A percentile compares a stretch with the other conserved stretches of the same genome.
These are phyloP conservation scores for Ceratocystis cubensis DNA, from an alignment of 2,329 filamentous ascomycete species.

Conservation along the genomic window DNA sequence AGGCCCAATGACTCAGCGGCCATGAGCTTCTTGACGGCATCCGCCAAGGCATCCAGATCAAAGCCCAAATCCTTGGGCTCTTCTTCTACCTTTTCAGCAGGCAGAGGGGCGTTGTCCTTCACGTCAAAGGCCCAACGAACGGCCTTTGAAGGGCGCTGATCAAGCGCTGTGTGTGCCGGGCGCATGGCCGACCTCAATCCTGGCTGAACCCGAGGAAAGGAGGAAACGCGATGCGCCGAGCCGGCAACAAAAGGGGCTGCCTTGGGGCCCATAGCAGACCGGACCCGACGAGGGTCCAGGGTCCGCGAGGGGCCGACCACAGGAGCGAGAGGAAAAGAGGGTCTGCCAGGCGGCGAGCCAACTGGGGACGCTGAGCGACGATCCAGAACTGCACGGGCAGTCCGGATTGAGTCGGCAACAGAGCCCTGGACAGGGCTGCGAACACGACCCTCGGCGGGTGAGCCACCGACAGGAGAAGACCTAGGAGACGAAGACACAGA, in stretches of 20 bases:
- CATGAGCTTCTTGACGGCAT: not conserved
- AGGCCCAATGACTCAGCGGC: not conserved
- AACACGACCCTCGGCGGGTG: not conserved
- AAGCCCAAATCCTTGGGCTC: not conserved
- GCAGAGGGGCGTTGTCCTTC: too few species aligned
- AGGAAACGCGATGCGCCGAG: too few species aligned
- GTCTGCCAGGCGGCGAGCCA: not conserved
- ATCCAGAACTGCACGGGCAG: not conserved
- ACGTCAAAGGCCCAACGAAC: too few species aligned
- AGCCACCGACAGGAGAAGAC: not conserved
- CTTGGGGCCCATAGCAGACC: not conserved
- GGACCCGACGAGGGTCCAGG: not conserved
- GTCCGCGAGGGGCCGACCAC: not conserved
- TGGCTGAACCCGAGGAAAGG: too few species aligned
- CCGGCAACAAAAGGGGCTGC: not conserved
- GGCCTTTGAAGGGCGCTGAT: too few species aligned
- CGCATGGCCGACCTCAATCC: too few species aligned
- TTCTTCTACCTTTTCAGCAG: too few species aligned
- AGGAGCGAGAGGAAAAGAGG: not conserved
- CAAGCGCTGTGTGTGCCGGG: too few species aligned
- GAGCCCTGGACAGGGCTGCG: not conserved
- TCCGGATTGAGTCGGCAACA: not conserved
- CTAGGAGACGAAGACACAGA: not conserved
- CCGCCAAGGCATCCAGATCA: slow-evolving; percentile 1
- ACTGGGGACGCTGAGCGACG: not conserved